These are phyloP conservation scores for Trichoderma gamsii DNA, from an alignment of 495 filamentous ascomycete genomes.

Conservation along the genomic window DNA sequence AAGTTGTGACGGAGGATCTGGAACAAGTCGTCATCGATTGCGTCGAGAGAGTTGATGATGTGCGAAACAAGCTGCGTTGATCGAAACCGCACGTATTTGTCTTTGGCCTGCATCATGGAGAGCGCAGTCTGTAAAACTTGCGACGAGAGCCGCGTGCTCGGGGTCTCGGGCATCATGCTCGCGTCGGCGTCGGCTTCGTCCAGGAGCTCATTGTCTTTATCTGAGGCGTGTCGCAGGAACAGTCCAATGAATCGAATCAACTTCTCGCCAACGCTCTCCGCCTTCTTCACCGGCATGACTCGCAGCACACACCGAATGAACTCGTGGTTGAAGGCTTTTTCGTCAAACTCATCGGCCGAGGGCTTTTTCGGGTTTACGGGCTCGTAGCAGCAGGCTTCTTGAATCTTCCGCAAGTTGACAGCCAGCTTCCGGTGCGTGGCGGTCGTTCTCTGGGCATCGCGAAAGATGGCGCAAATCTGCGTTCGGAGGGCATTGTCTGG, in stretches of 20 bases:
- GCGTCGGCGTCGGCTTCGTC: constrained; percentile 49
- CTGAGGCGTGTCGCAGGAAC: constrained; percentile 74
- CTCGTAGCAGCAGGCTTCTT: constrained; percentile 83
- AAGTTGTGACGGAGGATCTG: constrained; percentile 68
- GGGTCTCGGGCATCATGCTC: constrained; percentile 67
- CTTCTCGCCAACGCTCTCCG: constrained; percentile 81
- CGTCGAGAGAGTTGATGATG: constrained; percentile 81
- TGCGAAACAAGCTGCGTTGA: constrained; percentile 83
- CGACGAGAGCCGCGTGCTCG: constrained; percentile 66
- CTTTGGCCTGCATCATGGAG: constrained; percentile 69
- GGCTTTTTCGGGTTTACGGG: constrained; percentile 48
- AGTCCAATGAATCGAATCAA: constrained; percentile 76
- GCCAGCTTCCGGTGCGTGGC: constrained; percentile 85
- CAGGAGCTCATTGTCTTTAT: constrained; percentile 63
- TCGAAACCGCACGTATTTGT: constrained; percentile 87
- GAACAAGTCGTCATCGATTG: constrained; percentile 85
- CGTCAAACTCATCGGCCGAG: constrained; percentile 56
- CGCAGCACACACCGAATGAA: constrained; percentile 74
- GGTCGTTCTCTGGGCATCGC: constrained; percentile 79
- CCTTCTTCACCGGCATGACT: constrained; percentile 82
- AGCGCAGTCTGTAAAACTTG: constrained; percentile 64
- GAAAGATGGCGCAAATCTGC: constrained; percentile 73
- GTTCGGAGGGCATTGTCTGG: constrained; percentile 63
- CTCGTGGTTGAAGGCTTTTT: constrained; percentile 82
- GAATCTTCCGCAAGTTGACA: constrained; percentile 76